Percentiles rank a stretch among this genome's conserved stretches.
Conservation (phyloP, 1,139 yeast genomes). For the Debaryomyces subglobosus region DNA sequence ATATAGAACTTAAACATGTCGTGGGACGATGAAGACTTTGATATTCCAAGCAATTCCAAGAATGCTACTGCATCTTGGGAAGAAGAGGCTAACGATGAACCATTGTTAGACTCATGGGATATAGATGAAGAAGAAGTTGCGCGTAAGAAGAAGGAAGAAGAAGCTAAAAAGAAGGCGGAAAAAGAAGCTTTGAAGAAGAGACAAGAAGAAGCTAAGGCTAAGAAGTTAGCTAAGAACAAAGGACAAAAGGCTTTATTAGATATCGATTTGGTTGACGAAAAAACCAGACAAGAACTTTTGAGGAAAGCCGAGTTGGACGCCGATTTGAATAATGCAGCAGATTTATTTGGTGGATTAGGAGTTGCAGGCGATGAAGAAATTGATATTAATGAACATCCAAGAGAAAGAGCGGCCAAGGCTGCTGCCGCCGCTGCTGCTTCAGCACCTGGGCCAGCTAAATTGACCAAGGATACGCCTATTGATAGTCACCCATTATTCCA, state of each 20-base stretch:
- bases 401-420: conserved; percentile 60
- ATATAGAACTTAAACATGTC: conserved; percentile 34
- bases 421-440: conserved; percentile 49
- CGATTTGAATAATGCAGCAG: conserved; percentile 92
- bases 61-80: conserved; percentile 67
- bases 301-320: conserved; percentile 79
- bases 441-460: conserved; percentile 28
- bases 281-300: conserved; percentile 70
- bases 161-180: conserved; percentile 47
- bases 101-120: conserved; percentile 83
- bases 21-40: conserved; percentile 91
- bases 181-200: conserved; percentile 42
- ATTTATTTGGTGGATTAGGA: conserved; percentile 82
- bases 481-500: conserved; percentile 77
- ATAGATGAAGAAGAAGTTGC: conserved; percentile 65
- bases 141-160: conserved; percentile 46
- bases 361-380: conserved; percentile 53
- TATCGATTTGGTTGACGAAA: conserved; percentile 65
- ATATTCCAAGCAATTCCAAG: conserved; percentile 55
- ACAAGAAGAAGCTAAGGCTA: conserved; percentile 44
- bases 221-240: conserved; percentile 42
- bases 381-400: conserved; percentile 62
- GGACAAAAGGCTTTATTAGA: conserved; percentile 42
- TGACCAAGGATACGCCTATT: conserved; percentile 70
- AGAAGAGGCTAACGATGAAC: conserved; percentile 81